Evolutionary conservation across 2,329 filamentous ascomycete species (phyloP), one percentile per base, ranked within the genome.

Genomic region (Xylariaceae sp.): DNA sequence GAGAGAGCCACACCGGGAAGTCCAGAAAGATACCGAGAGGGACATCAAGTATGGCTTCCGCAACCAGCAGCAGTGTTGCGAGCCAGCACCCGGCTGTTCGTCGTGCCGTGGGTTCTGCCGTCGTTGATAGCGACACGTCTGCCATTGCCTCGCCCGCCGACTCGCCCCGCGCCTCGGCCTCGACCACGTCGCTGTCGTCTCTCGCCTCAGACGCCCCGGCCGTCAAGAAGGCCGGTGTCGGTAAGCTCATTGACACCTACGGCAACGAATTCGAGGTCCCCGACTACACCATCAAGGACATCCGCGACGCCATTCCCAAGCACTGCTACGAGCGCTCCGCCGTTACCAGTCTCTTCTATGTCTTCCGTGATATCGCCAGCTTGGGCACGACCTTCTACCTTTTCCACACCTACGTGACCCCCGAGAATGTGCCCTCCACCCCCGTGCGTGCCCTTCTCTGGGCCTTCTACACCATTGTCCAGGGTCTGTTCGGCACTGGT

Each of bases 221-320:
- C 67, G 56, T 69, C 67, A 73, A 76, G 55, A 52, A 42, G 11
- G 37, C 56, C 64, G 56, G 70, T 57, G 64, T 83, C 68, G 85
- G 84, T 69, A 85, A 87, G 74, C 84, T 99, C 67, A 71, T 94
- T 65, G 92, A 99, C 78, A 93, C 91, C 10, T 94, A 96, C 74
- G 94, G 94, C 76, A 96, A 97, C 76, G 84, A 92, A 71, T 99
- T 99, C 80, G 82, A 90, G 75, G 82, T 96, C 59, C 94, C 94
- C 67, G 88, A 97, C 77, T 99, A 89, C 81, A 96, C 92, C 73
- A 96, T 99, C 83, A 96, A 96, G 82, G 85, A 99, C 73, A 93
- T 99, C 73, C 88, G 91, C 71, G 89, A 96, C 78, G 94, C 94
- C 74, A 99, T 99, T 68, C 94, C 94, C 66, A 91, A 92, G 77